phyloP scores from a whole-genome alignment of 352 stramenopile genomes.

The Phytophthora tentaculata region DNA sequence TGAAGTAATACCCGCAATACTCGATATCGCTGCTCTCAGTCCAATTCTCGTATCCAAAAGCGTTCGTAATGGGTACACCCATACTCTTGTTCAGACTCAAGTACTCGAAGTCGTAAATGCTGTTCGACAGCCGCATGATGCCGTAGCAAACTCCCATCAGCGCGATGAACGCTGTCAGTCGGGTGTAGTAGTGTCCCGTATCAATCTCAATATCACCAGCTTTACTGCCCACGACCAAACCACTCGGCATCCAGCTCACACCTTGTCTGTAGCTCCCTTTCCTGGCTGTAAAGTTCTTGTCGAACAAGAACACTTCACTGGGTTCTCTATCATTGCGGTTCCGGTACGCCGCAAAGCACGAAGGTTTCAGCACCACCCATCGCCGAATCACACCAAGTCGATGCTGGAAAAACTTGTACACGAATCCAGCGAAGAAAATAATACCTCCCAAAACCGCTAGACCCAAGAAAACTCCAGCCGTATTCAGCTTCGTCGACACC shows the following conservation, averaged over 20 bases:
- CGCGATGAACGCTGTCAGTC: constrained; percentile 67
- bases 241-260: constrained; percentile 89
- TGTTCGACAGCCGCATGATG: constrained; percentile 64
- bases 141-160: constrained; percentile 72
- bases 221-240: constrained; percentile 79
- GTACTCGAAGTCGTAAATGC: constrained; percentile 66
- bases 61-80: constrained; percentile 39
- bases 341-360: constrained; percentile 83
- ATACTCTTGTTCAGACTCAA: constrained; percentile 39
- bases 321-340: constrained; percentile 77
- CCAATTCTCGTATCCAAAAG: constrained; percentile 58
- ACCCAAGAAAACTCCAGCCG: constrained; percentile 60
- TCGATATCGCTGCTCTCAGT: constrained; percentile 35
- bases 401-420: constrained; percentile 91
- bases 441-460: constrained; percentile 57
- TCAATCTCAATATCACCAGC: constrained; percentile 88
- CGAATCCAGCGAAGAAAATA: constrained; percentile 74
- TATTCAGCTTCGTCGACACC: constrained; percentile 59
- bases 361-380: constrained; percentile 90
- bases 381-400: constrained; percentile 82
- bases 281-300: constrained; percentile 78
- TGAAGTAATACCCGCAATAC: constrained; percentile 84
- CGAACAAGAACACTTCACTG: constrained; percentile 88
- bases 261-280: constrained; percentile 87
- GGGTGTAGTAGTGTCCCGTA: constrained; percentile 87